Evolutionary conservation across 164 flowering plant species (phyloP).

Genomic region (Vitis cinerea): DNA sequence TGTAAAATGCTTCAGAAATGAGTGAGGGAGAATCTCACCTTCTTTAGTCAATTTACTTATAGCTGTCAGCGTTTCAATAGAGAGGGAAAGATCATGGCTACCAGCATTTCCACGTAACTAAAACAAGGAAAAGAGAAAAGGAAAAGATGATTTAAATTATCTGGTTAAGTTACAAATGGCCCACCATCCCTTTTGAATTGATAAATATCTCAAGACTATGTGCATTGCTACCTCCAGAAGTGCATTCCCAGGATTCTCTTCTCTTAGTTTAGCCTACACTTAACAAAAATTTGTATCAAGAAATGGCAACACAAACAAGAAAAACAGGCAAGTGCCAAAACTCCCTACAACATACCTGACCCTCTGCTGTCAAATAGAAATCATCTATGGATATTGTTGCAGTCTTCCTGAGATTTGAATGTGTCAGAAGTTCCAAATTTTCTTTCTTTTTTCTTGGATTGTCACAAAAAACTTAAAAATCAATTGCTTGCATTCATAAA

Average conservation of each 20-base stretch:
- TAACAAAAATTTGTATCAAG: neutral
- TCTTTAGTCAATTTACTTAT: constrained; percentile 67
- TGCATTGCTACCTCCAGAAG: constrained; percentile 73
- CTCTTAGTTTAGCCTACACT: constrained; percentile 72
- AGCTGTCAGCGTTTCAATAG: constrained; percentile 66
- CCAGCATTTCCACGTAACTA: constrained; percentile 99
- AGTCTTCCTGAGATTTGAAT: constrained; percentile 56
- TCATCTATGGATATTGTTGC: constrained; percentile 96
- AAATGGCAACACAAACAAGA: neutral
- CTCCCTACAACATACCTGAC: constrained; percentile 50
- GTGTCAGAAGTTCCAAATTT: constrained; percentile 10
- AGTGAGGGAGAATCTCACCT: constrained; percentile 41
- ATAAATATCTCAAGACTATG: neutral
- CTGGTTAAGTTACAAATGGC: neutral
- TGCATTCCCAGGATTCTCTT: constrained; percentile 72
- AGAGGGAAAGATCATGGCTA: constrained; percentile 84
- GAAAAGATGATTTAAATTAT: no score
- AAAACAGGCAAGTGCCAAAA: neutral
- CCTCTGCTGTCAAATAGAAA: constrained; percentile 88
- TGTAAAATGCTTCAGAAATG: neutral
- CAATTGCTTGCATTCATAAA: neutral
- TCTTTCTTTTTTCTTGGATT: neutral
- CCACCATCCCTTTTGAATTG: neutral
- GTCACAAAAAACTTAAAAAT: neutral
- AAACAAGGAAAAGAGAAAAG: neutral